Percentiles rank a stretch among this genome's conserved stretches.
phyloP scores from a whole-genome alignment of 768 basidiomycete species.

The Termitomyces sp. region DNA sequence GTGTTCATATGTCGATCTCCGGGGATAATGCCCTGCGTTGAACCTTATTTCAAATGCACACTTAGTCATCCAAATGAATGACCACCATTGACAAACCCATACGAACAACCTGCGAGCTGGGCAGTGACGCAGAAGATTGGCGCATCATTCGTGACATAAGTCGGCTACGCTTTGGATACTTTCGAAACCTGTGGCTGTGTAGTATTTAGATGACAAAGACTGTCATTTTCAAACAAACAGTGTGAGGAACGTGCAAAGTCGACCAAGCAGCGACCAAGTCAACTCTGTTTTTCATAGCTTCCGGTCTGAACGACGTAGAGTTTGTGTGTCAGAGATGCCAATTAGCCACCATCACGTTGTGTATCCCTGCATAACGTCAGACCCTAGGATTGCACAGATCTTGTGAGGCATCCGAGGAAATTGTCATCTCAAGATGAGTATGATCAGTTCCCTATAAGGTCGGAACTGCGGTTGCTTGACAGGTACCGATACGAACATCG shows the following conservation, averaged over 20 bases:
- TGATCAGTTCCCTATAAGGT: conserved; percentile 23
- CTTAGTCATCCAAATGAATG: not conserved
- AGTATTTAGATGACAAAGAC: not conserved
- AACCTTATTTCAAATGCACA: not conserved
- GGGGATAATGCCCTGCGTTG: not conserved
- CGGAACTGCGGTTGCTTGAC: conserved; percentile 33
- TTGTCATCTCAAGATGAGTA: conserved; percentile 4
- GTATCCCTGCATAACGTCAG: conserved; percentile 4
- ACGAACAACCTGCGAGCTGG: not conserved
- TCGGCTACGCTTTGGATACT: not conserved
- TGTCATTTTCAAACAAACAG: not conserved
- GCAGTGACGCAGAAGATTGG: not conserved
- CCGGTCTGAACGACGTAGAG: no score
- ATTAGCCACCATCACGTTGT: conserved; percentile 2
- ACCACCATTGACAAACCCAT: not conserved
- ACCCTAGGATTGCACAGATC: conserved; percentile 1
- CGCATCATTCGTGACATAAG: not conserved
- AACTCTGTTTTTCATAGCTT: not conserved
- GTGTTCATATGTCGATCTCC: not conserved
- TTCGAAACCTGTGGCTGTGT: no score
- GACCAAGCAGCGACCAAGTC: no score
- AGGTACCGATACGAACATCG: conserved; percentile 18
- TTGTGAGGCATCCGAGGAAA: conserved; percentile 2
- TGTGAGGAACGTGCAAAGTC: not conserved
- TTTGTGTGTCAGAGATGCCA: conserved; percentile 2